Base-by-base conservation (phyloP, 164 flowering plant genomes). In the Nymphaea colorata region DNA sequence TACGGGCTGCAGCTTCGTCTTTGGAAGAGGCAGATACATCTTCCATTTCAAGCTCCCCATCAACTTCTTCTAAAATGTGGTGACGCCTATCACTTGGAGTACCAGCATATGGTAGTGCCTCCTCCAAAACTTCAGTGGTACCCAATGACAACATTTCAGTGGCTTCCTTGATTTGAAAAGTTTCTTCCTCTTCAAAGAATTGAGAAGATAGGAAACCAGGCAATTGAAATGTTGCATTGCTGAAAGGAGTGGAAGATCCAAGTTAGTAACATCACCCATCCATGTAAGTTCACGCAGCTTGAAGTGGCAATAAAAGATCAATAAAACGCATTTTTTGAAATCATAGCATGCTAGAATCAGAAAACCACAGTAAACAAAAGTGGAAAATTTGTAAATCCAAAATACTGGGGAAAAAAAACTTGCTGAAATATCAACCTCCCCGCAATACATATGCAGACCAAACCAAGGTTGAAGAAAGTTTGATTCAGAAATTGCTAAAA, bases 1-100 rank as follows among this genome's bases (percentile, higher is more conserved):
- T 78, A 4, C 44, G 65, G 10, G 53, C 45, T 4, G 67, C 68
- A 42, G 69, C 59, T 62, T 79, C 90, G 72, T 86, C 86, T 77
- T 81, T 88, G 3, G 62, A 76, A 64, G 83, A 81, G 66, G 81
- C 86, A 72, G 89, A 88, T 43, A 86, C 92, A 85, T 88, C 98
- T 83, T 87, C 93, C 96, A 90, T 89, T 78, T 90, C 96, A 73
- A 93, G 89, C 76, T 90, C 98, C 53, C 86, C 96, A 81, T 88
- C 96, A 59, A 87, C 91, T 64, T 85, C 96, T 78, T 90, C 87
- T 66, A 87, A 79, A 59, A 85, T 84, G 80, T 75, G 78, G 67
- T 88, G 90, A 43, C 83, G 88, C 77, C 84, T 82, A 67, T 87
- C 95, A 80, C 69, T 86, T 64, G 85, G 85, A 66, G 89, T 80